These are phyloP conservation scores for Golubevia sp. DNA, from an alignment of 1,284 basidiomycete species.

Conservation along the genomic window DNA sequence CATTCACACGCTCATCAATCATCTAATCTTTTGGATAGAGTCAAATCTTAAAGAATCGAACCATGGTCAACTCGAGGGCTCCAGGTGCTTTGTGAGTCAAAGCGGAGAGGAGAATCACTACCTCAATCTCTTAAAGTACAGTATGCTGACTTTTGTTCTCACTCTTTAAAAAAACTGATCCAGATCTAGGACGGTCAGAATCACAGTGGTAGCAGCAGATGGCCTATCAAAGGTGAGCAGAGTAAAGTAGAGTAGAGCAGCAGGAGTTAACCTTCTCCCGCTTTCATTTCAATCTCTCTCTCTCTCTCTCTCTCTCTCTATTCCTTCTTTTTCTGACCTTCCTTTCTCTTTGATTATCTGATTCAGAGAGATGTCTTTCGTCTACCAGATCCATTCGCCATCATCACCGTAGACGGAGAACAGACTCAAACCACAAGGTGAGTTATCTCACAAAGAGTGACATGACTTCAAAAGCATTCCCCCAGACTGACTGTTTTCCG, in stretches of 20 bases:
- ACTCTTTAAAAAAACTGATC: no score
- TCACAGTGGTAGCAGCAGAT: conserved; percentile 59
- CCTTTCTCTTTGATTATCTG: no score
- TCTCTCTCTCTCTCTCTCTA: neutral
- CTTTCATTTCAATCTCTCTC: neutral
- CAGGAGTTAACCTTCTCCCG: neutral
- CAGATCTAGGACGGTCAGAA: conserved; percentile 32
- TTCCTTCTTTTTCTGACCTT: no score
- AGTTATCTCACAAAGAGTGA: neutral
- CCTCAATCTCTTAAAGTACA: no score
- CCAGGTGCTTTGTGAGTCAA: conserved; percentile 31
- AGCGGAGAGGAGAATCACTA: neutral
- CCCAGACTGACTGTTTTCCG: neutral
- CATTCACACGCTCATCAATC: no score
- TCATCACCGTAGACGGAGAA: conserved; percentile 90
- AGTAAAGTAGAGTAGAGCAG: neutral
- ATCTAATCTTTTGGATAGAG: no score
- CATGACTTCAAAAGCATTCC: neutral
- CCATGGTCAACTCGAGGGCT: conserved; percentile 48
- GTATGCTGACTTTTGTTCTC: no score
- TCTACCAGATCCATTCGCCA: conserved; percentile 89
- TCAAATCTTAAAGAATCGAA: no score
- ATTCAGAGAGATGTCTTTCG: conserved; percentile 43
- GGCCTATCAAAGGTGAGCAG: conserved; percentile 36
- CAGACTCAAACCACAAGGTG: conserved; percentile 83